These are phyloP conservation scores for Pelargonium fulgidum DNA, from an alignment of 441 rosid species.

Conservation along the genomic window DNA sequence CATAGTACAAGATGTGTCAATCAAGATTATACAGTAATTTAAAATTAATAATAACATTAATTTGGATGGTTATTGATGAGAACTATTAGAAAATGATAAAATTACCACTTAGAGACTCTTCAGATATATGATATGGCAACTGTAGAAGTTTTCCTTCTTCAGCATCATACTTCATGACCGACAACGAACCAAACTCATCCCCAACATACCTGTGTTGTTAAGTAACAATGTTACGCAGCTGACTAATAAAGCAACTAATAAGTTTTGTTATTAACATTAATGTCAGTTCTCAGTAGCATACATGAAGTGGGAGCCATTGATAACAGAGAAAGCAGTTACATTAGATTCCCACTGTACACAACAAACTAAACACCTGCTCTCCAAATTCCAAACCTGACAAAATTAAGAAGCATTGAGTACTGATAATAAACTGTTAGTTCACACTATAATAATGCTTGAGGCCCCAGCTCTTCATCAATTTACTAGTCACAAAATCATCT, in stretches of 20 bases:
- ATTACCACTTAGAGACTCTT: slow-evolving; percentile 51
- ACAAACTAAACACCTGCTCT: slow-evolving; percentile 35
- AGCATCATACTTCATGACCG: slow-evolving; percentile 39
- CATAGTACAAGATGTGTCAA: background rate
- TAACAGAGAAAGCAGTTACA: slow-evolving; percentile 57
- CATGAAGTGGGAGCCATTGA: slow-evolving; percentile 55
- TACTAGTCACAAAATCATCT: slow-evolving; percentile 8
- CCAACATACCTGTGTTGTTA: slow-evolving; percentile 42
- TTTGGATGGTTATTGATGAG: background rate
- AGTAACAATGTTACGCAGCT: slow-evolving; percentile 12
- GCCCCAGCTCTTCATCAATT: background rate
- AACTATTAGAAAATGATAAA: background rate
- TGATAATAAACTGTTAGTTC: background rate
- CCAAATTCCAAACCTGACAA: slow-evolving; percentile 64
- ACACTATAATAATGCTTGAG: background rate
- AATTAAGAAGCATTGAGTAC: background rate
- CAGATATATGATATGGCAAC: slow-evolving; percentile 54
- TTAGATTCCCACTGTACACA: slow-evolving; percentile 56
- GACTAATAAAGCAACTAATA: slow-evolving; percentile 7
- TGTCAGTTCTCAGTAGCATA: slow-evolving; percentile 24
- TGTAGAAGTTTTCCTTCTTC: slow-evolving; percentile 40
- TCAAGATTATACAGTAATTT: background rate
- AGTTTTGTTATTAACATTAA: slow-evolving; percentile 2
- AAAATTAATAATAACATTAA: background rate
- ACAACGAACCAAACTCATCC: slow-evolving; percentile 57